Evolutionary conservation across 768 basidiomycete genomes (phyloP), one percentile per base, ranked within the genome.

Genomic region (Trametes elegans): DNA sequence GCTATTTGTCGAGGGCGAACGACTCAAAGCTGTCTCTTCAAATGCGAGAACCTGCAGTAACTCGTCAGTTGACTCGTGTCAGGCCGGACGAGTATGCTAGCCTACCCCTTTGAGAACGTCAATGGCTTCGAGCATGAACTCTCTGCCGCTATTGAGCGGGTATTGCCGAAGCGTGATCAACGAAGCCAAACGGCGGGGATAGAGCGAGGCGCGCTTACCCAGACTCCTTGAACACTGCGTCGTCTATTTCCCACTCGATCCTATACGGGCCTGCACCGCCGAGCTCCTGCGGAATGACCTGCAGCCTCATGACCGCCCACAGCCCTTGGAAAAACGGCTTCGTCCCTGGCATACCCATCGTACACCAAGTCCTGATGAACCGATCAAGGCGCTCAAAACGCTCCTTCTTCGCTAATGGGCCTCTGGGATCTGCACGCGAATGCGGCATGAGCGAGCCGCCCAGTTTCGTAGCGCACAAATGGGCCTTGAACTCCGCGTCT

Each of bases 71-170:
- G 35, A 49, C 23, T 23, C 28, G 23, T 19, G 10, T 40, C 23
- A 31, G 23, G 39, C 18, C 26, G 40, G 38, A 51, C 34, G 23
- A 46, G 40, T n/a, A 76, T 35, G 4, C n/a, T 18, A 26, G 21
- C 87, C 63, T 62, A 89, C 92, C 64, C 93, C 93, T 81, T 96
- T 96, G 61, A 95, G 83, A 42, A 93, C 74, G 62, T 90, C 85
- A 53, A 95, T 84, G 9, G 90, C 91, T 72, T 95, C 93, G 46
- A 90, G 76, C 92, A 94, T 94, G 69, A 96, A 96, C 62, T 93
- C 90, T 71, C 91, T 90, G 55, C 93, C 93, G 66, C 93, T 95
- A 70, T 53, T 59, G 48, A 60, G 62, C 52, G 48, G 64, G 32
- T 49, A 57, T 61, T 59, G 65, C 52, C 66, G 50, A 58, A 35